Base-by-base conservation (phyloP, 345 rosid species). In the Salix caprea region DNA sequence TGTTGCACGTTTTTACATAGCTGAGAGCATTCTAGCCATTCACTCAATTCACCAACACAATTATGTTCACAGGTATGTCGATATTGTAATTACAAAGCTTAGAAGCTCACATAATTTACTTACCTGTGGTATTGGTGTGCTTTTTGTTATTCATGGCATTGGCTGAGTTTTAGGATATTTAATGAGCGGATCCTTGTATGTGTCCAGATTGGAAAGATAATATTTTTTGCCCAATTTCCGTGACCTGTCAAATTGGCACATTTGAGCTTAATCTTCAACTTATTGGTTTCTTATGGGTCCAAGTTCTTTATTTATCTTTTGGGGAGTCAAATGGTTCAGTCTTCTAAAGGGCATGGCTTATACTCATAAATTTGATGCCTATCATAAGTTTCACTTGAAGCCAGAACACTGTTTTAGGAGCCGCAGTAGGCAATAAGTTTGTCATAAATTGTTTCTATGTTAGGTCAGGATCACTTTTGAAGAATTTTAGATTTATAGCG, bases 1-100 rank as follows among this genome's bases (percentile, higher is more conserved):
- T 77, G 92, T 93, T 75, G 94, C 97, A 3, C 88, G 94, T 44
- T 96, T 96, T 87, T 96, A 96, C 83, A 76, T 80, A 44, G 79
- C 76, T 21, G 84, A 73, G 44, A 81, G 76, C 77, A 61, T 68
- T 32, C 73, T 81, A 7, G 80, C 80, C 21, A 76, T 73, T 46
- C 72, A 76, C 7, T 72, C 79, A 21, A 72, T 76, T 72, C 76
- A 71, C 60, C 77, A 67, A 10, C 79, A 64, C 68, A 65, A 28
- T 32, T 76, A 72, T 68, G 50, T 76, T 36, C 80, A 76, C 32
- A 75, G 76, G 74, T 80, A 46, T 44, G 56, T 21, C 26, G 62
- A 64, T 30, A 23, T 87, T 39, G 60, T 62, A 10, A 23, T 46
- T 32, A 2, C 0, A 15, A 23, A 44, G 23, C 18, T 42, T 64